Conservation (phyloP, 306 rosid genomes). For the Castanea mollissima region DNA sequence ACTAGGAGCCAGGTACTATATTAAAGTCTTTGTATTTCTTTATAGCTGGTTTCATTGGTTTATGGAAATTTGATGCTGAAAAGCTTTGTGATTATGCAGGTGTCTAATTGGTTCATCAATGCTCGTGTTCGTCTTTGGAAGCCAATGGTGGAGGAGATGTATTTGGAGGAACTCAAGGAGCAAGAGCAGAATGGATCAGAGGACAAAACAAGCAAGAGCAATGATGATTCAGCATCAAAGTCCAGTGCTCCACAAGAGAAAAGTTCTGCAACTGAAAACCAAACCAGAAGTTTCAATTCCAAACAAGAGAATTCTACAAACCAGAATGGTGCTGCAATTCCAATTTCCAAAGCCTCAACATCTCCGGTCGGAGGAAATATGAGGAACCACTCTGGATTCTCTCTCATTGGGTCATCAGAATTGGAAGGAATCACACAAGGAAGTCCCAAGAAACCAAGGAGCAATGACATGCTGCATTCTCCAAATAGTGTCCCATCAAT, state of each 20-base stretch:
- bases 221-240: constrained; percentile 51
- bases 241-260: constrained; percentile 37
- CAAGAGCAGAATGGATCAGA: constrained; percentile 61
- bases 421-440: constrained; percentile 82
- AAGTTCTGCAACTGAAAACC: constrained; percentile 36
- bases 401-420: constrained; percentile 79
- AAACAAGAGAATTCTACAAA: constrained; percentile 43
- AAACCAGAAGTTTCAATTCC: constrained; percentile 46
- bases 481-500: constrained; percentile 43
- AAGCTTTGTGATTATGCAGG: constrained; percentile 40
- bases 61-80: neutral
- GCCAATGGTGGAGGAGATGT: constrained; percentile 99
- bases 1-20: constrained; percentile 87
- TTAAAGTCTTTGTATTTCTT: neutral
- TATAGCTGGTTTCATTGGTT: neutral
- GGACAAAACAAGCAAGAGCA: constrained; percentile 57
- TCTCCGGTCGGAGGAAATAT: constrained; percentile 49
- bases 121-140: constrained; percentile 97
- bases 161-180: constrained; percentile 78
- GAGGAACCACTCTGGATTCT: constrained; percentile 60
- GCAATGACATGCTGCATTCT: constrained; percentile 49
- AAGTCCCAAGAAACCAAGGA: constrained; percentile 78
- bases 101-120: constrained; percentile 97
- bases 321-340: constrained; percentile 34
- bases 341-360: constrained; percentile 49